Conservation (phyloP, 108 stramenopile species). For the Pelagomonas calceolata region DNA sequence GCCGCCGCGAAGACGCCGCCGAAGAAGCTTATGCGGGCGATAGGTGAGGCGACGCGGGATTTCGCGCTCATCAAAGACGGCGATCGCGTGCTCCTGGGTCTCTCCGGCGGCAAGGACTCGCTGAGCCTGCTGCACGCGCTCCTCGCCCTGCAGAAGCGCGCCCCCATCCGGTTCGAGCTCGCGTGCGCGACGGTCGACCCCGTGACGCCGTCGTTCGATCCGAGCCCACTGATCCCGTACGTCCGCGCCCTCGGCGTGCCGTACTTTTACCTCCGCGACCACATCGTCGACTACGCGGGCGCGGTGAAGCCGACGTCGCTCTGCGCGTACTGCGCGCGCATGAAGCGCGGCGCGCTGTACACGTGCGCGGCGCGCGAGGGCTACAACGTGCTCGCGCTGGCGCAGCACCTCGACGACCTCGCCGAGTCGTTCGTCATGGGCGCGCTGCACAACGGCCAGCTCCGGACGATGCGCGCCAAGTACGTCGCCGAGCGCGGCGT, state of each 20-base stretch:
- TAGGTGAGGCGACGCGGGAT: conserved; percentile 58
- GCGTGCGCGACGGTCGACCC: conserved; percentile 86
- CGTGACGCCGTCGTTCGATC: conserved; percentile 91
- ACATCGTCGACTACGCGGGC: conserved; percentile 70
- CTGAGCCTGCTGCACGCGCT: conserved; percentile 82
- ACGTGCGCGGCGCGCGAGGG: conserved; percentile 69
- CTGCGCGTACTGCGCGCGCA: conserved; percentile 89
- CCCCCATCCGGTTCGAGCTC: conserved; percentile 82
- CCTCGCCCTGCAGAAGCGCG: conserved; percentile 68
- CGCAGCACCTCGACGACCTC: conserved; percentile 93
- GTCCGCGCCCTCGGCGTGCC: conserved; percentile 82
- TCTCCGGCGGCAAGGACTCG: conserved; percentile 97
- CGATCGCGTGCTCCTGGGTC: conserved; percentile 78
- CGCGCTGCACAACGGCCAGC: conserved; percentile 91
- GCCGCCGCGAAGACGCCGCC: conserved; percentile 3
- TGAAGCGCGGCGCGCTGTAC: conserved; percentile 97
- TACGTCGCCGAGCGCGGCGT: conserved; percentile 62
- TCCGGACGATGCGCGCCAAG: conserved; percentile 92
- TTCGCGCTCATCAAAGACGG: conserved; percentile 86
- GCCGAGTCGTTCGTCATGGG: conserved; percentile 97
- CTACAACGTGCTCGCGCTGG: conserved; percentile 87
- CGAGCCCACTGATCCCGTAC: conserved; percentile 88
- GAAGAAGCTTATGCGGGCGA: conserved; percentile 19
- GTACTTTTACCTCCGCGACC: conserved; percentile 87
- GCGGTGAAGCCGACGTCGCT: conserved; percentile 73